Percentiles rank a stretch among this genome's conserved stretches.
Conservation (phyloP, 2,329 filamentous ascomycete genomes). For the Alternaria sp. region DNA sequence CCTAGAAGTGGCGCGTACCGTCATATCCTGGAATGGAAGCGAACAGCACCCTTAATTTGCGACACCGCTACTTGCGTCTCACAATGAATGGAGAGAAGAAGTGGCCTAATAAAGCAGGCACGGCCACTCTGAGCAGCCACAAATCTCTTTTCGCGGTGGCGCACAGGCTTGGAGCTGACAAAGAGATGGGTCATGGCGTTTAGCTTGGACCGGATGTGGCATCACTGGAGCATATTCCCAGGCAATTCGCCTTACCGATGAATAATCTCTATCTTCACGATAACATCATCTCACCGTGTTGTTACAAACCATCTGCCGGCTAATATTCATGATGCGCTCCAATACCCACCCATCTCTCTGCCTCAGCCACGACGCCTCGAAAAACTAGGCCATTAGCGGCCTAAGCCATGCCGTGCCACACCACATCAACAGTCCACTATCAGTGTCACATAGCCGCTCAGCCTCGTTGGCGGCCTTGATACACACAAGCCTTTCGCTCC, state of each 20-base stretch:
- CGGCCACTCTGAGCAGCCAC: slow-evolving; percentile 39
- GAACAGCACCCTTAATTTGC: slow-evolving; percentile 5
- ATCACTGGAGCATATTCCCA: background rate
- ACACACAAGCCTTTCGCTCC: slow-evolving; percentile 2
- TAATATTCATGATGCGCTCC: slow-evolving; percentile 4
- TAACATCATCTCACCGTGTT: background rate
- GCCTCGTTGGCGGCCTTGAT: slow-evolving; percentile 4
- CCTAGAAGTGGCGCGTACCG: slow-evolving; percentile 7
- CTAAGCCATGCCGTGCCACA: slow-evolving; percentile 18
- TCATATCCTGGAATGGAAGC: background rate
- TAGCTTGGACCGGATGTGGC: background rate
- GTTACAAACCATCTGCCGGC: slow-evolving; percentile 4
- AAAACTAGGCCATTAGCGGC: background rate
- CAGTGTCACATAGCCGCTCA: slow-evolving; percentile 8
- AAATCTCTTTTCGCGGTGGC: slow-evolving; percentile 4
- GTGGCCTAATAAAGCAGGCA: slow-evolving; percentile 16
- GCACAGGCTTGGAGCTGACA: slow-evolving; percentile 3
- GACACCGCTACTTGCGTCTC: slow-evolving; percentile 22
- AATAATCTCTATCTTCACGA: background rate
- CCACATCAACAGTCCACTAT: slow-evolving; percentile 1
- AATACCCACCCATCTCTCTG: slow-evolving; percentile 4
- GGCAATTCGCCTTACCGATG: background rate
- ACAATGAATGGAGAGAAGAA: background rate
- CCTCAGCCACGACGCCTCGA: slow-evolving; percentile 19
- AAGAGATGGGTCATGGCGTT: background rate